Conservation (phyloP, 78 protist genomes). For the Anaeramoeba flamelloides region DNA sequence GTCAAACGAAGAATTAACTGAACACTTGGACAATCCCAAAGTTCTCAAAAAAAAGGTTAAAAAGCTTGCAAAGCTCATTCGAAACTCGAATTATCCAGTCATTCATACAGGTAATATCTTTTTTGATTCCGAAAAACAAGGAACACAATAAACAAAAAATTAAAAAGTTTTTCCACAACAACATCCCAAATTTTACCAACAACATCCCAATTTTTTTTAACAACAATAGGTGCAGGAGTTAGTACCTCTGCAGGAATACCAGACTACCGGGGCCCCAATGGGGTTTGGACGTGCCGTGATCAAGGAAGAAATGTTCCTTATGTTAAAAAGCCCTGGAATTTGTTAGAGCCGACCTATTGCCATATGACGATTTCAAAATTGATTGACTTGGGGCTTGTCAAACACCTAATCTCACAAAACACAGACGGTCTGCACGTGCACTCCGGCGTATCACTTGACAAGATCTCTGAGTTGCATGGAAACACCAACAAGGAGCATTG, state of each 20-base stretch:
- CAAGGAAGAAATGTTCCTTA: background rate
- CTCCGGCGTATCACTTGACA: background rate
- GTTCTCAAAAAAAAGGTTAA: too few species aligned
- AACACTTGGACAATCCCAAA: too few species aligned
- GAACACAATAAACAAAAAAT: too few species aligned
- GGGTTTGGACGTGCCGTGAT: conserved; percentile 18
- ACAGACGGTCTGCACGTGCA: conserved; percentile 23
- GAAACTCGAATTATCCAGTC: too few species aligned
- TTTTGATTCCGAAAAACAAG: too few species aligned
- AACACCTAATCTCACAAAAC: conserved; percentile 19
- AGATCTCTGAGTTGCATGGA: conserved; percentile 31
- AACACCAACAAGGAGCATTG: conserved; percentile 22
- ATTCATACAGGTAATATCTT: too few species aligned
- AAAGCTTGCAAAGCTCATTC: too few species aligned
- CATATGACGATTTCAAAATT: conserved; percentile 5
- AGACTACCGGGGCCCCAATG: conserved; percentile 16
- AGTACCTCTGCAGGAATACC: conserved; percentile 13
- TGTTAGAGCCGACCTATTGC: conserved; percentile 4
- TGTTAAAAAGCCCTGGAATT: background rate
- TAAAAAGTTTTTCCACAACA: too few species aligned
- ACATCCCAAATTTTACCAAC: too few species aligned
- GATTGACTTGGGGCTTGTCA: background rate
- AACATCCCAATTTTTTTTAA: too few species aligned
- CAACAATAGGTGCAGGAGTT: conserved; percentile 31
- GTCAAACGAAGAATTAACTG: too few species aligned